A percentile compares a stretch with the other conserved stretches of the same genome.
Evolutionary conservation across 345 rosid species (phyloP).

Genomic region (Noccaea caerulescens): DNA sequence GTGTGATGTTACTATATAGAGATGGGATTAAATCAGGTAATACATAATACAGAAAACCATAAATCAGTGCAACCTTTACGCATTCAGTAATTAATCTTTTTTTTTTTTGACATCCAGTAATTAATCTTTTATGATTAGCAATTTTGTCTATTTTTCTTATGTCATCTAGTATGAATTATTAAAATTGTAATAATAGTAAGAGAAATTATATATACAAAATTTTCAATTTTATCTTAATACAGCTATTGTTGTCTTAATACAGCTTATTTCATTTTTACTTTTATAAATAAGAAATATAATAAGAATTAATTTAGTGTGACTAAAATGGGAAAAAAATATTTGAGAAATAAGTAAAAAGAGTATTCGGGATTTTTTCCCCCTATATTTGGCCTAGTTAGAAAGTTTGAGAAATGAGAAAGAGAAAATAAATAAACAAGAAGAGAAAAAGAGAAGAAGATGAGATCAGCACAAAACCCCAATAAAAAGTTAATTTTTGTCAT

Average conservation of each 20-base stretch:
- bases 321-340: too few species aligned
- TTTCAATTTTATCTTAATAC: too few species aligned
- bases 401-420: neutral
- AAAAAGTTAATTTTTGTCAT: constrained; percentile 45
- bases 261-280: neutral
- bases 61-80: constrained; percentile 27
- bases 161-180: too few species aligned
- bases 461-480: constrained; percentile 36
- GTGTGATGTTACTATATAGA: constrained; percentile 33
- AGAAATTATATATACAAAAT: neutral
- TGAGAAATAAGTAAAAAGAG: neutral
- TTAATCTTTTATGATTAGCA: constrained; percentile 21
- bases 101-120: constrained; percentile 1
- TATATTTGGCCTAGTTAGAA: neutral
- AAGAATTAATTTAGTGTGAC: too few species aligned
- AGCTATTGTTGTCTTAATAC: neutral
- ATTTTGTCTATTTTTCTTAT: neutral
- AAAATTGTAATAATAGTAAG: too few species aligned
- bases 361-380: neutral
- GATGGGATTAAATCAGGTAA: constrained; percentile 30
- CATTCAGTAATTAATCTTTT: constrained; percentile 24
- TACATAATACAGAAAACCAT: constrained; percentile 6
- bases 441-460: constrained; percentile 34
- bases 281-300: neutral
- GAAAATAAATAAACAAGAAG: neutral